A percentile compares a stretch with the other conserved stretches of the same genome.
Evolutionary conservation across 2,329 filamentous ascomycete genomes (phyloP).

Genomic region (Scedosporium dehoogii): DNA sequence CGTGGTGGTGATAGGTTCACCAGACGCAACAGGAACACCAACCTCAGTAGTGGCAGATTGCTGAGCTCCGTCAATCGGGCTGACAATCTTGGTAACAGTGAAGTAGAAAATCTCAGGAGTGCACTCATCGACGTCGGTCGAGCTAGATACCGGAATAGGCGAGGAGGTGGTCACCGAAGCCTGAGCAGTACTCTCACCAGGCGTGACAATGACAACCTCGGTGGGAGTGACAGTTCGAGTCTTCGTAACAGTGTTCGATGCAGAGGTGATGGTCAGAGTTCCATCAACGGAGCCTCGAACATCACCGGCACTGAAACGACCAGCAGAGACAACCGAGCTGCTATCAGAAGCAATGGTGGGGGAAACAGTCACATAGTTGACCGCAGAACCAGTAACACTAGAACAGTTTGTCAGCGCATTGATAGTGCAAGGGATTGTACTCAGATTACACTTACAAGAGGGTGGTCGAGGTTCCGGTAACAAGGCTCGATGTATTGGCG

Average conservation of each 20-base stretch:
- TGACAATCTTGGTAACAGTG: slow-evolving; percentile 10
- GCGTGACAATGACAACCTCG: slow-evolving; percentile 4
- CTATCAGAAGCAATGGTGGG: background rate
- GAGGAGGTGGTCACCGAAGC: slow-evolving; percentile 5
- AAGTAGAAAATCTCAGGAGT: slow-evolving; percentile 8
- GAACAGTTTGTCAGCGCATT: too few relatives aligned
- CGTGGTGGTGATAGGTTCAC: too few relatives aligned
- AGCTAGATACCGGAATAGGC: background rate
- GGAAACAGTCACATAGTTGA: background rate
- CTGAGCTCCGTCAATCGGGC: background rate
- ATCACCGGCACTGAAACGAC: background rate
- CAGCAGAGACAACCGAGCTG: background rate
- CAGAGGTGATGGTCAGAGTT: slow-evolving; percentile 7
- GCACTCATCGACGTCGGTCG: background rate
- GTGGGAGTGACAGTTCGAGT: slow-evolving; percentile 6
- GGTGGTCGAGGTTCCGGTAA: too few relatives aligned
- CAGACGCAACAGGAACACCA: too few relatives aligned
- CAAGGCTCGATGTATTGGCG: too few relatives aligned
- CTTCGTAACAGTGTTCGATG: slow-evolving; percentile 9
- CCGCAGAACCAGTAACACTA: background rate
- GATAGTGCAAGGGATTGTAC: too few relatives aligned
- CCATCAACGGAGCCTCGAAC: background rate
- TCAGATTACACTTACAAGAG: too few relatives aligned
- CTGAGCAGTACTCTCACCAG: background rate
- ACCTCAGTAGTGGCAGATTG: background rate